These are phyloP conservation scores for Austroboletus festivus DNA, from an alignment of 768 basidiomycete genomes.

Conservation along the genomic window DNA sequence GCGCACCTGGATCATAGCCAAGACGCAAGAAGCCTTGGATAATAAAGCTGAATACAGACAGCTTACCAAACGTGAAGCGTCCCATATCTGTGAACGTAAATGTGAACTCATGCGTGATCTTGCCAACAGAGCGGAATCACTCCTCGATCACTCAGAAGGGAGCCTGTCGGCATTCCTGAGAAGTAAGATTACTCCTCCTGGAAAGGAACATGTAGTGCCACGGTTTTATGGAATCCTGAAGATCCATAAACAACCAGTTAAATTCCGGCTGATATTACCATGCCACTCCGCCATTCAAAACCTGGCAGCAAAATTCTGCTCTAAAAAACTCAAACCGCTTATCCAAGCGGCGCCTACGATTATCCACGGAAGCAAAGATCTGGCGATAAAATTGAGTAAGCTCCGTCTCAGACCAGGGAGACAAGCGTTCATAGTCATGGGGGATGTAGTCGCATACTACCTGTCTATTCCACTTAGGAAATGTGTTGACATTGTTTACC, in stretches of 20 bases:
- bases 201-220: not conserved
- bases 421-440: not conserved
- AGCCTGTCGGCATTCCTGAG: not conserved
- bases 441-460: constrained; percentile 8
- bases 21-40: not conserved
- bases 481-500: not conserved
- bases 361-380: constrained; percentile 3
- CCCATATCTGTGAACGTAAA: not conserved
- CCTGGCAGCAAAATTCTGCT: constrained; percentile 1
- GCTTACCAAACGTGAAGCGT: not conserved
- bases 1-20: constrained; percentile 1
- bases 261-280: not conserved
- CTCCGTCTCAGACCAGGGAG: not conserved
- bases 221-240: constrained; percentile 13
- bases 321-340: constrained; percentile 9
- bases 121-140: not conserved
- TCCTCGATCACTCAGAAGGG: not conserved
- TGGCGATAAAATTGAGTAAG: constrained; percentile 15
- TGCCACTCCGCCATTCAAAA: constrained; percentile 1
- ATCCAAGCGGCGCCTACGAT: constrained; percentile 5
- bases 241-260: constrained; percentile 11
- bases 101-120: not conserved
- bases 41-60: not conserved
- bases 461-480: not conserved
- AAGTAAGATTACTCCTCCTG: not conserved